These are phyloP conservation scores for Colletotrichum eleusines DNA, from an alignment of 2,329 filamentous ascomycete genomes.

Conservation along the genomic window DNA sequence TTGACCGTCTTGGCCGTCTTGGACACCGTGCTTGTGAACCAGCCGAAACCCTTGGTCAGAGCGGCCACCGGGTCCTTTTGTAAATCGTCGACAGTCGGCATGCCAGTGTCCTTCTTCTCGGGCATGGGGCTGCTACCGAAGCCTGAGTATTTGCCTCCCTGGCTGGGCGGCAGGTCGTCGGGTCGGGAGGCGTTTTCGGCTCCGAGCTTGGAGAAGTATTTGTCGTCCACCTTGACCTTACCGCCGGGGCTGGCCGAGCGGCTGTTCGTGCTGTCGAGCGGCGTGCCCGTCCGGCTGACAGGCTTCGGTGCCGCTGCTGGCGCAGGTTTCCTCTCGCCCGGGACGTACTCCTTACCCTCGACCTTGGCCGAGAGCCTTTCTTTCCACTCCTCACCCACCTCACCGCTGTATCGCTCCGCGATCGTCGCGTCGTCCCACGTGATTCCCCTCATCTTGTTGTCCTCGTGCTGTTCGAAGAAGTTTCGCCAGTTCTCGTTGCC, in stretches of 20 bases:
- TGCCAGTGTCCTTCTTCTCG: conserved; percentile 56
- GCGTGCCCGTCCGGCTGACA: conserved; percentile 55
- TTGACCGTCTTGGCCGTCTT: conserved; percentile 94
- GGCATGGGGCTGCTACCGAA: conserved; percentile 84
- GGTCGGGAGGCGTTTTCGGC: conserved; percentile 83
- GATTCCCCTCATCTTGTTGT: conserved; percentile 74
- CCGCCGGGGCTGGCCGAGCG: conserved; percentile 57
- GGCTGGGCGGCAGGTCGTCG: conserved; percentile 82
- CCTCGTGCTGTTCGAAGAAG: conserved; percentile 83
- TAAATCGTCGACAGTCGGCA: conserved; percentile 86
- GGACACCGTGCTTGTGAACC: conserved; percentile 88
- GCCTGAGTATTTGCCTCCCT: conserved; percentile 92
- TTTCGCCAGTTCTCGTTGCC: conserved; percentile 89
- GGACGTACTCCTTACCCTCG: conserved; percentile 88
- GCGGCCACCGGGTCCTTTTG: conserved; percentile 92
- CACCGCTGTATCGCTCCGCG: conserved; percentile 88
- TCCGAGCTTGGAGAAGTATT: conserved; percentile 89
- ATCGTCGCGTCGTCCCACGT: conserved; percentile 91
- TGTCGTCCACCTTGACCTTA: conserved; percentile 79
- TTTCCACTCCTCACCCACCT: conserved; percentile 95
- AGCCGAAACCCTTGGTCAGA: conserved; percentile 91
- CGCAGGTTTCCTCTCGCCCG: conserved; percentile 69
- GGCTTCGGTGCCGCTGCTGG: conserved; percentile 50
- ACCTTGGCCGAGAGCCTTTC: conserved; percentile 89
- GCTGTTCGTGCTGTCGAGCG: conserved; percentile 54